Percentiles rank a stretch among this genome's conserved stretches.
Conservation (phyloP, 371 early-diverging fungal species). For the Nosema muscidifuracis region DNA sequence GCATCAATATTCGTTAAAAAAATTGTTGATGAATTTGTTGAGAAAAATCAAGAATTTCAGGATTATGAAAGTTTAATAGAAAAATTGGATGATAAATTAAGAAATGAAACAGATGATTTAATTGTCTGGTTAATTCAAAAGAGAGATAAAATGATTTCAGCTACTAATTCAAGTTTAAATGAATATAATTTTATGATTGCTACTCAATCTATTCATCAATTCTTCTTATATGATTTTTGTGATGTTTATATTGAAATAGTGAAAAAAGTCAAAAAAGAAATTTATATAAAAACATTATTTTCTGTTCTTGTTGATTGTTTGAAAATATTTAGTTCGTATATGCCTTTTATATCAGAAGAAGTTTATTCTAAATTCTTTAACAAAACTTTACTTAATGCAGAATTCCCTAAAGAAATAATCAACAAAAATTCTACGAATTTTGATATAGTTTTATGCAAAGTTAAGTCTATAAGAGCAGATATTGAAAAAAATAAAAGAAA, state of each 20-base stretch:
- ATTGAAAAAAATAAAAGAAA: neutral
- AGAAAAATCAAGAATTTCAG: neutral
- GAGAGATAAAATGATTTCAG: slow-evolving; percentile 72
- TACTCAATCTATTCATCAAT: slow-evolving; percentile 76
- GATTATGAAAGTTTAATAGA: neutral
- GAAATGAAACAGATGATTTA: neutral
- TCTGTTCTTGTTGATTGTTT: slow-evolving; percentile 79
- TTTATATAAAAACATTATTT: slow-evolving; percentile 63
- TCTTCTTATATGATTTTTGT: slow-evolving; percentile 91
- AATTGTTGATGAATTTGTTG: neutral
- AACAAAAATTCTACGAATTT: neutral
- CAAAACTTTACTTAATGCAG: neutral
- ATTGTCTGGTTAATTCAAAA: slow-evolving; percentile 80
- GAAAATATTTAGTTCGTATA: slow-evolving; percentile 87
- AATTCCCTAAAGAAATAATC: neutral
- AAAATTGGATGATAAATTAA: neutral
- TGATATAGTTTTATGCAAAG: neutral
- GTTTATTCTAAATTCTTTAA: slow-evolving; percentile 65
- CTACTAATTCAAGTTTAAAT: slow-evolving; percentile 70
- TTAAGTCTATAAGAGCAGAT: neutral
- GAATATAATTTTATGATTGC: slow-evolving; percentile 87
- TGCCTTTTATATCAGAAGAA: slow-evolving; percentile 98
- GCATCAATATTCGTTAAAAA: slow-evolving; percentile 63
- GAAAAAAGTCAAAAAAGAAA: slow-evolving; percentile 57
- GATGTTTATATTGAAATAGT: slow-evolving; percentile 82